Conservation (phyloP, 805 yeast genomes). For the Tetrapisispora pingtungensis region DNA sequence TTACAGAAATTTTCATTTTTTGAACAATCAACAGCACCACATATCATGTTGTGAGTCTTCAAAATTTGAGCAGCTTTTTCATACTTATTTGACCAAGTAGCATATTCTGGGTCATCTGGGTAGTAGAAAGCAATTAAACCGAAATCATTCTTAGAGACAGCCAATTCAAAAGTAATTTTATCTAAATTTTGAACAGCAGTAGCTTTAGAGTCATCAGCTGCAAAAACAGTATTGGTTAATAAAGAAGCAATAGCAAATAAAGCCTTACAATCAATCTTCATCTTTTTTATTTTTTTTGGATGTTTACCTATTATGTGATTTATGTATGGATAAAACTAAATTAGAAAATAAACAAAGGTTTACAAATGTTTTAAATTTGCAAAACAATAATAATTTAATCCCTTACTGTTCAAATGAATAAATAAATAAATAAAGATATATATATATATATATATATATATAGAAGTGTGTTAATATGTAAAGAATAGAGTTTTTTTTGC, state of each 20-base stretch:
- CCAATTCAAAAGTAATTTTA: background rate
- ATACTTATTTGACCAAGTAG: background rate
- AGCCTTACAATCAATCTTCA: background rate
- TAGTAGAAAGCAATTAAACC: conserved; percentile 1
- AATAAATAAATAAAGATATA: no score
- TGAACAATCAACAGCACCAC: conserved; percentile 81
- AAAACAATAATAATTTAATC: no score
- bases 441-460: no score
- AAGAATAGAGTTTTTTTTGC: no score
- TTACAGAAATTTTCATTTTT: conserved; percentile 65
- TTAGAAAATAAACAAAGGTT: no score
- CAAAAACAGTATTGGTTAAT: background rate
- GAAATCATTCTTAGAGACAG: background rate
- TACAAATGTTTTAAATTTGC: no score
- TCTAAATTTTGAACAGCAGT: background rate
- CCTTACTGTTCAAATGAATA: no score
- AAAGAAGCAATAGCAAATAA: background rate
- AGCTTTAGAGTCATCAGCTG: background rate
- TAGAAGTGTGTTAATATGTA: no score
- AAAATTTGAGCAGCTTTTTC: conserved; percentile 45
- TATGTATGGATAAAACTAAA: no score
- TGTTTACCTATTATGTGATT: background rate
- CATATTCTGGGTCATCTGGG: background rate
- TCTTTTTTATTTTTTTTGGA: background rate
- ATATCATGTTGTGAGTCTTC: conserved; percentile 47